Base-by-base conservation (phyloP, 225 moss, liverwort and hornwort genomes). In the Marchantia polymorpha region DNA sequence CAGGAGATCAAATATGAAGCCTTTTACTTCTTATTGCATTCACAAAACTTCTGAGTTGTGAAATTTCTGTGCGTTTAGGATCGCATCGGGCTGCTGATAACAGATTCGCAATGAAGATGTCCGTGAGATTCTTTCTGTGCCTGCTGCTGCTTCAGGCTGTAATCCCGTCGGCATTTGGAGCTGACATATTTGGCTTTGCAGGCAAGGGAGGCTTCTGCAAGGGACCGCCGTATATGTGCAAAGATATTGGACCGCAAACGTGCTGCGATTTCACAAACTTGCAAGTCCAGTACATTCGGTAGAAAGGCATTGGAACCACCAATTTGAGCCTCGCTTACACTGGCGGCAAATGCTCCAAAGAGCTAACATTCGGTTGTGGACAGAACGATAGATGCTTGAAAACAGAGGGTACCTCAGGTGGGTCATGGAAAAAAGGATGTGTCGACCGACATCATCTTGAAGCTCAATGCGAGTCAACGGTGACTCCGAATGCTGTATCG, bases 221-320 rank as follows among this genome's bases (percentile, higher is more conserved):
- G 27, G 74, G 74, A 74, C 53, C 12, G 15, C 54, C 74, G 15
- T 74, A 74, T 19, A 74, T 74, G 74, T 74, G 74, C 23, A 74
- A 74, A 56, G 19, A 26, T 7, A 29, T 74, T 47, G 74, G 54
- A 0, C 53, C 53, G 19, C 54, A 54, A 3, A 74, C 54, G 30
- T 74, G 74, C 53, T 74, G 74, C 54, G 31, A 74, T 19, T 74
- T 74, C 74, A 31, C 54, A 19, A 19, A 25, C 10, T 56, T 74
- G 53, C 26, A 54, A 30, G 74, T 74, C 14, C 54, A 53, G 30
- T 26, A 54, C n/a, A 74, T 74, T 27, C 26, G 53, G 16, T 74
- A 54, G 74, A 74, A 30, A n/a, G 74, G 31, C 12, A 17, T 74
- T 29, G 74, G 56, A 54, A 22, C 25, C 2, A 14, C 1, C 13